phyloP scores from a whole-genome alignment of 2,329 filamentous ascomycete genomes.

The Monosporascus sp. region DNA sequence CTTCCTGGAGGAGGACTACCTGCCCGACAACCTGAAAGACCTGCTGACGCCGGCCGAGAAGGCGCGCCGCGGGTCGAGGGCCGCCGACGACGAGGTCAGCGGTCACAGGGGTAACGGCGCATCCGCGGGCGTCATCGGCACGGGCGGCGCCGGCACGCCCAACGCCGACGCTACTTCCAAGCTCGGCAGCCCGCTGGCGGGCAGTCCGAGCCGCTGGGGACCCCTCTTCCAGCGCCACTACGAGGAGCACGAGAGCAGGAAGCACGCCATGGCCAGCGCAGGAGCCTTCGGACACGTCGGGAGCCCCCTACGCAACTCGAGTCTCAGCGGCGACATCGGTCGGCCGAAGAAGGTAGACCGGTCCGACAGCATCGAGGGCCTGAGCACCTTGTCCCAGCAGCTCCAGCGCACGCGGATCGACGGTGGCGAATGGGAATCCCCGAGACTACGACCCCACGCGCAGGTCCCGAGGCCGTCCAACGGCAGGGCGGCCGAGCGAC shows the following conservation, averaged over 20 bases:
- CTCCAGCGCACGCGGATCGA: constrained; percentile 56
- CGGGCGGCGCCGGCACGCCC: constrained; percentile 33
- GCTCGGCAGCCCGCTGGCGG: constrained; percentile 55
- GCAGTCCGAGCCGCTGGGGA: constrained; percentile 57
- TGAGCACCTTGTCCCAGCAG: constrained; percentile 57
- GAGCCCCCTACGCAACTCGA: constrained; percentile 59
- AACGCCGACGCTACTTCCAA: constrained; percentile 44
- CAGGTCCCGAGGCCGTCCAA: constrained; percentile 36
- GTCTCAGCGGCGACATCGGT: constrained; percentile 49
- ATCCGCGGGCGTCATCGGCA: constrained; percentile 26
- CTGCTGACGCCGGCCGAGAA: constrained; percentile 63
- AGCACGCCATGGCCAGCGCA: constrained; percentile 32
- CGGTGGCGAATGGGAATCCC: constrained; percentile 33
- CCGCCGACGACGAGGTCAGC: constrained; percentile 44
- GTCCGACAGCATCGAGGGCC: constrained; percentile 40
- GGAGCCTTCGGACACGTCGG: constrained; percentile 60
- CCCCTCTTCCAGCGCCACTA: constrained; percentile 55
- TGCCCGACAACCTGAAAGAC: constrained; percentile 67
- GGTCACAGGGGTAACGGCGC: constrained; percentile 29
- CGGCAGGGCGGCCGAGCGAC: constrained; percentile 45
- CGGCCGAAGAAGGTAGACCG: constrained; percentile 37
- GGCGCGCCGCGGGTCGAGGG: constrained; percentile 56
- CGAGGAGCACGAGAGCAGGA: constrained; percentile 49
- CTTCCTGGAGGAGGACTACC: constrained; percentile 78
- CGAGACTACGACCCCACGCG: constrained; percentile 45